Conservation (phyloP, 164 flowering plant genomes). For the Buxus sempervirens region DNA sequence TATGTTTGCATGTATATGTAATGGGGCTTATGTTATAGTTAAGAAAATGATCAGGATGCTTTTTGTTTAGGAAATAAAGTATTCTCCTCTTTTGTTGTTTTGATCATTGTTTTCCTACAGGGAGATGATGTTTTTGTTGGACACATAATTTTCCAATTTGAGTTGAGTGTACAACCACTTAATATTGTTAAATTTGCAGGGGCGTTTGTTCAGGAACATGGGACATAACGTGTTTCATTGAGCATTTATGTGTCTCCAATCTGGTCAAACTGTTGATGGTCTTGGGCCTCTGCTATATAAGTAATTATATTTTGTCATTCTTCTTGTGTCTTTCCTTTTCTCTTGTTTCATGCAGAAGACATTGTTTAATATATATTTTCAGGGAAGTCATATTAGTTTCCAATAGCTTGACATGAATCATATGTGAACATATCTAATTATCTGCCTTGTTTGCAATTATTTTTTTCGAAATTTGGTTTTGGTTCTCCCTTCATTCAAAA, state of each 20-base stretch:
- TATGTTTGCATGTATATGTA: too few species aligned
- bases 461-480: too few species aligned
- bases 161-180: neutral
- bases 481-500: neutral
- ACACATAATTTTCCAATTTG: neutral
- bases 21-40: too few species aligned
- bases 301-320: conserved; percentile 31
- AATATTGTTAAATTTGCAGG: conserved; percentile 30
- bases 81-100: neutral
- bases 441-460: too few species aligned
- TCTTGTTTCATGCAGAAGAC: neutral
- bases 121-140: too few species aligned
- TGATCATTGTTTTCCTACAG: neutral
- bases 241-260: conserved; percentile 56
- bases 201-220: conserved; percentile 60
- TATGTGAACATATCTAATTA: too few species aligned
- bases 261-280: conserved; percentile 55
- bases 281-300: conserved; percentile 47
- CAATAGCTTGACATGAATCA: too few species aligned
- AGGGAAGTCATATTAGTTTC: too few species aligned
- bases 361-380: too few species aligned
- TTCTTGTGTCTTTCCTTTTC: neutral
- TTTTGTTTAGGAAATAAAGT: too few species aligned
- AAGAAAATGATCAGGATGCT: too few species aligned
- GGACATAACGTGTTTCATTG: conserved; percentile 62